Percentiles rank a stretch among this genome's conserved stretches.
Conservation (phyloP, 768 basidiomycete species). For the Mycena capillaripes region DNA sequence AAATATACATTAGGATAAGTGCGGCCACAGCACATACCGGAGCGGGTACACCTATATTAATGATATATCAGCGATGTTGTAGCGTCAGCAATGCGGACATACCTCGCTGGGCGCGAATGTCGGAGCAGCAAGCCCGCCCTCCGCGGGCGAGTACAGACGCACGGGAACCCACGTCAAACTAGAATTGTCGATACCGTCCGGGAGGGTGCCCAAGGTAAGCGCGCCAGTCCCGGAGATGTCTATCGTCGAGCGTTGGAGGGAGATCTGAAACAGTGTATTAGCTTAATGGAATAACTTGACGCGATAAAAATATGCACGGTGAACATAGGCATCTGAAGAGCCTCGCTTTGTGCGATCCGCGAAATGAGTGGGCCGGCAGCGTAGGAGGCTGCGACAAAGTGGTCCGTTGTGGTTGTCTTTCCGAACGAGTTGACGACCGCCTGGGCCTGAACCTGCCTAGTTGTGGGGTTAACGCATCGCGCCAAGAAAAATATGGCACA, state of each 20-base stretch:
- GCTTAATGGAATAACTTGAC: not conserved
- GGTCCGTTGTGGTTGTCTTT: slow-evolving; percentile 47
- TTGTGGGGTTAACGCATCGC: not conserved
- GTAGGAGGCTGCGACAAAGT: slow-evolving; percentile 52
- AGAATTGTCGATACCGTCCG: slow-evolving; percentile 64
- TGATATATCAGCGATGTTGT: not conserved
- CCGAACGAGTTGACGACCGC: slow-evolving; percentile 43
- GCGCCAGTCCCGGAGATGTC: slow-evolving; percentile 70
- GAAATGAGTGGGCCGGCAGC: slow-evolving; percentile 62
- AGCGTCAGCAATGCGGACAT: slow-evolving; percentile 32
- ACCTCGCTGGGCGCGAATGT: slow-evolving; percentile 73
- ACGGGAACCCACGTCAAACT: slow-evolving; percentile 79
- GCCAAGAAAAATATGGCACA: not conserved
- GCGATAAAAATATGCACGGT: slow-evolving; percentile 46
- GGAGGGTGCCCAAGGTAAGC: slow-evolving; percentile 74
- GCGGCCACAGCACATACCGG: slow-evolving; percentile 40
- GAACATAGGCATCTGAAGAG: slow-evolving; percentile 64
- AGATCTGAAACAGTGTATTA: slow-evolving; percentile 45
- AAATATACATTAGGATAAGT: not conserved
- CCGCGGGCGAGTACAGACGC: slow-evolving; percentile 62
- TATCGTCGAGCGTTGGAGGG: slow-evolving; percentile 72
- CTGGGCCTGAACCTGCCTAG: slow-evolving; percentile 57
- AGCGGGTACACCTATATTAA: slow-evolving; percentile 56
- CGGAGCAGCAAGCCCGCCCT: slow-evolving; percentile 71
- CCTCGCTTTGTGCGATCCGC: slow-evolving; percentile 59